Base-by-base conservation (phyloP, 257 asterid species). In the Nicotiana otophora region DNA sequence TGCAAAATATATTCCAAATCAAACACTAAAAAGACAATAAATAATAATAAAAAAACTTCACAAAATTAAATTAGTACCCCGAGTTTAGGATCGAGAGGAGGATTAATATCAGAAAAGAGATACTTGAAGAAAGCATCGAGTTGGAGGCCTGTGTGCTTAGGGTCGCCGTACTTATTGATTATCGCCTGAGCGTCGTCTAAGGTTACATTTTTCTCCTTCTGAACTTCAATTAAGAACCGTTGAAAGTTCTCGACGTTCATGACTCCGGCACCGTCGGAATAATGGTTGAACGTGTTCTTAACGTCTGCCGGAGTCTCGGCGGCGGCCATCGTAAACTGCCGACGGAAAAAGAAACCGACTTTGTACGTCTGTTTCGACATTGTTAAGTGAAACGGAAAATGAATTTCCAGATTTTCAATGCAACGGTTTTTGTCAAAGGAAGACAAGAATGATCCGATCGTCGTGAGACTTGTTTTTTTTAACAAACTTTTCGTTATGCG, bases 311-410 rank as follows among this genome's bases (percentile, higher is more conserved):
- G 97, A 48, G 98, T 92, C 86, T 89, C 97, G 39, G 94, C 84
- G 1, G 92, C 91, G 0, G 90, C 85, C 15, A 89, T 78, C 20
- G 86, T 89, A 84, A 91, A 94, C 31, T 93, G 88, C 58, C 97
- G 92, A 17, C 92, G 87, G 92, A 87, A 94, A 80, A 92, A 94
- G 89, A 91, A 90, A 83, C 97, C 93, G 10, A 94, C 92, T 60
- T 83, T 89, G 93, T 89, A 94, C 9, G 92, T 89, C 61, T 91
- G 97, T 83, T 90, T 90, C 54, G 94, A 83, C 97, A 90, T 94
- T 70, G 39, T 66, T 31, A 30, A 17, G 16, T 31, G 1, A 6
- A 55, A 55, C 26, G 77, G 66, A 65, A 46, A 57, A 81, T 36
- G 79, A 64, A 28, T 28, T 23, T 64, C n/a, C n/a, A 5, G 70